These are phyloP conservation scores for Mallotus japonicus DNA, from an alignment of 441 rosid species.

Conservation along the genomic window DNA sequence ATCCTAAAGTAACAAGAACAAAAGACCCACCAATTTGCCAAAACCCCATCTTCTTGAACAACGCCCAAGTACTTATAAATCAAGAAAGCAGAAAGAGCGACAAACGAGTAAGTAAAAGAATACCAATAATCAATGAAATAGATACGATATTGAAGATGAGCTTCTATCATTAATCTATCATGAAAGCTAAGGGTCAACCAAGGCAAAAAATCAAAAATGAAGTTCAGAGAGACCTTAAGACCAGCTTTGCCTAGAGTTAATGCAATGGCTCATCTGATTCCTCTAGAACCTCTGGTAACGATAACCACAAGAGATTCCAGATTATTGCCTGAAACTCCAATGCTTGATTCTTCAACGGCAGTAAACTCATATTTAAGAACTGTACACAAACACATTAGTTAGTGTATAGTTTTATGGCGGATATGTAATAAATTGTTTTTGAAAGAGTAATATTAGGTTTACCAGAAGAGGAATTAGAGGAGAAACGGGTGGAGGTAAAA, in stretches of 20 bases:
- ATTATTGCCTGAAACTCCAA: not conserved
- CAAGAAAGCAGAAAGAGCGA: constrained; percentile 47
- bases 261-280: constrained; percentile 90
- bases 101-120: constrained; percentile 39
- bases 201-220: not conserved
- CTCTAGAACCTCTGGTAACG: constrained; percentile 94
- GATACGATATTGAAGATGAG: too few species aligned
- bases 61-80: constrained; percentile 41
- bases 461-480: not conserved
- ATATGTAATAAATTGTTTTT: too few species aligned
- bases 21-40: constrained; percentile 52
- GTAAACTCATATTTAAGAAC: not conserved
- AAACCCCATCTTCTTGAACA: constrained; percentile 33
- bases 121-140: constrained; percentile 52
- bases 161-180: too few species aligned
- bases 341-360: not conserved
- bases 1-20: constrained; percentile 53
- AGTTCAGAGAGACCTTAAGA: constrained; percentile 54
- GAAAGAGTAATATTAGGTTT: too few species aligned
- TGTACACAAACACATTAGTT: not conserved
- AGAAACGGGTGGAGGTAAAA: not conserved
- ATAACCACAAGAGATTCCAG: constrained; percentile 79
- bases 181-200: not conserved
- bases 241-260: constrained; percentile 83
- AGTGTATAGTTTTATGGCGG: too few species aligned